Percentiles rank a stretch among this genome's conserved stretches.
Conservation (phyloP, 495 filamentous ascomycete species). For the Penicillium ochrochloron region DNA sequence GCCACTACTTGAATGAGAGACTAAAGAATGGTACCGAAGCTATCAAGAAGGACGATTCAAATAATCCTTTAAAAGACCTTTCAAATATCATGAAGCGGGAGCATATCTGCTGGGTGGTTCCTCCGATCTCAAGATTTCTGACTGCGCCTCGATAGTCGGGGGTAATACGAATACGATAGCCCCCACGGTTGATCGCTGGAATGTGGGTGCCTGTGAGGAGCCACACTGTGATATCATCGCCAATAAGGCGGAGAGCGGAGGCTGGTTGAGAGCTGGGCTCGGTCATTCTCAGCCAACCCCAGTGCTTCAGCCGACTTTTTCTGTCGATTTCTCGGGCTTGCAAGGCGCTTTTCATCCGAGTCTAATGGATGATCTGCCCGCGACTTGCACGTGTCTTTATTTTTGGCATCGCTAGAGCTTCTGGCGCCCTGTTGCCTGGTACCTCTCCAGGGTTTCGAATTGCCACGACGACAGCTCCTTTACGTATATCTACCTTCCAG, state of each 20-base stretch:
- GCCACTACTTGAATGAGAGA: too few species aligned
- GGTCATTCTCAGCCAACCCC: background rate
- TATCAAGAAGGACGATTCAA: too few species aligned
- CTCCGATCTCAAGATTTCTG: background rate
- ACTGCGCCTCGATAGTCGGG: too few species aligned
- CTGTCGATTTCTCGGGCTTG: background rate
- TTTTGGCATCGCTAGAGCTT: background rate
- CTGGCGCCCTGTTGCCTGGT: background rate
- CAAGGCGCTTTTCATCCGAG: constrained; percentile 1
- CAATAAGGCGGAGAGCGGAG: constrained; percentile 2
- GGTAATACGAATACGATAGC: background rate
- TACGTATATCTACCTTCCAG: background rate
- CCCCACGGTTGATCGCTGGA: background rate
- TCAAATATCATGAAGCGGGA: too few species aligned
- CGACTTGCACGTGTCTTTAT: background rate
- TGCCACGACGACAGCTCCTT: background rate
- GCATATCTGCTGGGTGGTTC: too few species aligned
- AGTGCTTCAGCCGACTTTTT: background rate
- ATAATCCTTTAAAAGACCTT: too few species aligned
- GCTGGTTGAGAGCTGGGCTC: background rate
- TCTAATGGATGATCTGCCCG: constrained; percentile 1
- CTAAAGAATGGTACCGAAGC: too few species aligned
- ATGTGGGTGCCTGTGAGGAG: constrained; percentile 10
- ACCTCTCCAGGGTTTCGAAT: background rate
- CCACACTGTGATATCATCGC: background rate